Conservation (phyloP, 257 asterid species). For the Salvia splendens region DNA sequence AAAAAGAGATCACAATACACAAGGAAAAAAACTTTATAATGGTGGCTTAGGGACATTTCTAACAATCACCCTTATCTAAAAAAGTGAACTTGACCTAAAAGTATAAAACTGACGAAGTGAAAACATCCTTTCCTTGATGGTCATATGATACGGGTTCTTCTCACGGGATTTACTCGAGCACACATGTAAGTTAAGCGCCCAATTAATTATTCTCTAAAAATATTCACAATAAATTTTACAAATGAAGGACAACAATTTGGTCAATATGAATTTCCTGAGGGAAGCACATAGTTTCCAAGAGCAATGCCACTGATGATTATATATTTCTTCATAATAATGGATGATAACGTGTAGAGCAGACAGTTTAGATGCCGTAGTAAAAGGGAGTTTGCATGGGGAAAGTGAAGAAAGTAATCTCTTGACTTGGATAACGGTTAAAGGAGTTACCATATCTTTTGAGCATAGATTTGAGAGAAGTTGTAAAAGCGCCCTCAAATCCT, state of each 20-base stretch:
- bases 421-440: conserved; percentile 15
- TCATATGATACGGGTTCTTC: neutral
- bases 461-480: conserved; percentile 82
- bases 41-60: neutral
- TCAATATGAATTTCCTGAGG: neutral
- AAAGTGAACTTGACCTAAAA: neutral
- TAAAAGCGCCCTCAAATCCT: conserved; percentile 88
- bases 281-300: neutral
- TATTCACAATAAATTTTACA: neutral
- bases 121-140: neutral
- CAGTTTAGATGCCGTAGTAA: neutral
- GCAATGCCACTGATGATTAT: conserved; percentile 4
- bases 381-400: conserved; percentile 15
- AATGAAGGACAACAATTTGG: neutral
- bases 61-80: neutral
- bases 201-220: neutral
- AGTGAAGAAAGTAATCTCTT: conserved; percentile 16
- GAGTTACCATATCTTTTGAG: conserved; percentile 85
- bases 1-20: too few relatives aligned
- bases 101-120: neutral
- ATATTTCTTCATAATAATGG: conserved; percentile 2
- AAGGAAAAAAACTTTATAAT: too few relatives aligned
- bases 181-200: neutral
- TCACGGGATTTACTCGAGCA: neutral
- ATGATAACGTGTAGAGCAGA: conserved; percentile 14